Evolutionary conservation across 1,284 basidiomycete species (phyloP).

Genomic region (Cutaneotrichosporon spelunceum): DNA sequence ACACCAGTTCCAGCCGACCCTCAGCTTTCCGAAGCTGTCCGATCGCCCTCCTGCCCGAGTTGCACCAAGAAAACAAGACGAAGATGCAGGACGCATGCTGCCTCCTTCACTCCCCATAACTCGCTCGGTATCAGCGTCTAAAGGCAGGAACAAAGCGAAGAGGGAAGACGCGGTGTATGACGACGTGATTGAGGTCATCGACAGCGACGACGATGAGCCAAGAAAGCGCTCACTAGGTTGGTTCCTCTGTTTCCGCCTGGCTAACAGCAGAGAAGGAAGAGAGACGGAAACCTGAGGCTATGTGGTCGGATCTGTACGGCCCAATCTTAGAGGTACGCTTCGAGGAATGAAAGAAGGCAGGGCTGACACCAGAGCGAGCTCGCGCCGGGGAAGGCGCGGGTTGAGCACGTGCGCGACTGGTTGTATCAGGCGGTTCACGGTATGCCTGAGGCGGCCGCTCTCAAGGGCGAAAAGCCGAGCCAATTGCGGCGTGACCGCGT

Average conservation of each 20-base stretch:
- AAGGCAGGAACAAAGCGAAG: conserved; percentile 53
- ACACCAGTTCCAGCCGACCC: conserved; percentile 37
- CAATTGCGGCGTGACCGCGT: conserved; percentile 58
- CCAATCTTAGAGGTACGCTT: conserved; percentile 62
- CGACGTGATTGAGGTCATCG: conserved; percentile 31
- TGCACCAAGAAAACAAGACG: not conserved
- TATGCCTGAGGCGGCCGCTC: not conserved
- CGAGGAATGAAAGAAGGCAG: conserved; percentile 1
- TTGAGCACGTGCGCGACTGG: conserved; percentile 82
- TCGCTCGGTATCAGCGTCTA: not conserved
- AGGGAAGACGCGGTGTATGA: conserved; percentile 37
- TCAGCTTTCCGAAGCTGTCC: conserved; percentile 28
- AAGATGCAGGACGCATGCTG: conserved; percentile 19
- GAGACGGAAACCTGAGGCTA: conserved; percentile 14
- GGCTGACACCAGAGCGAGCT: conserved; percentile 62
- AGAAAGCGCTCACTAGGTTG: not conserved
- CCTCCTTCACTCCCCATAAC: conserved; percentile 16
- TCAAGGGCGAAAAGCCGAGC: conserved; percentile 26
- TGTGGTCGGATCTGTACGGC: conserved; percentile 77
- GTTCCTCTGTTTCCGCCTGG: not conserved
- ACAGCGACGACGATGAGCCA: conserved; percentile 30
- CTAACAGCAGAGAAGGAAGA: not conserved
- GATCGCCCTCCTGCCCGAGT: not conserved
- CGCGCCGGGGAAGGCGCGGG: conserved; percentile 82
- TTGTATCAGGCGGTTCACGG: conserved; percentile 75